Evolutionary conservation across 2,329 filamentous ascomycete species (phyloP), one percentile per base, ranked within the genome.

Genomic region (Alternaria novae-zelandiae): DNA sequence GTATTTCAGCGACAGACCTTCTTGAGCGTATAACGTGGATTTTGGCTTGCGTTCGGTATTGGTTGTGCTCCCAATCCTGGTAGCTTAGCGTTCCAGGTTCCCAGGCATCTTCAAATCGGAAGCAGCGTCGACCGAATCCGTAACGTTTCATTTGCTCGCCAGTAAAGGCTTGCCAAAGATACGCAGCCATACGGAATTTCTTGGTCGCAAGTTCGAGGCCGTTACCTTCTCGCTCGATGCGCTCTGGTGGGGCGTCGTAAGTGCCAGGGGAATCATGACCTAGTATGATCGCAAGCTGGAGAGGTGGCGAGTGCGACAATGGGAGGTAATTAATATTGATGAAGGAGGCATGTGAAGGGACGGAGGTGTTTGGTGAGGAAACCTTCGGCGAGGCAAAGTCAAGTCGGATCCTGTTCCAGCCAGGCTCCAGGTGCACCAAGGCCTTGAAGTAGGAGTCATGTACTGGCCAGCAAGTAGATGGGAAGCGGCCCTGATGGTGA

Each of bases 91-190:
- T 92, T 8, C 94, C 94, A 3, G 89, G 88, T 64, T 92, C 92
- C 96, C 96, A 98, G 77, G 97, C 92, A 79, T 99, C 96, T 72
- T 98, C 96, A 66, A 97, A 94, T 46, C 94, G 87, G 79, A 97
- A 98, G 57, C 88, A 90, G 61, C 95, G 89, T 62, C 95, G 88
- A 10, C 94, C 94, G 70, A 98, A 88, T 64, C 91, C 92, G 77
- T 97, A 92, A 66, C 93, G 90, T 78, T 89, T 91, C 95, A 98
- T 98, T 78, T 98, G 94, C 79, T 99, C 96, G 7, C 93, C 93
- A 0, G 95, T 98, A 74, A 97, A 98, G 8, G 94, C 93, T 78
- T 99, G 96, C 94, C 96, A 98, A 13, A 98, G 85, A 77, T 98
- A 97, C 23, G 93, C 95, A 17, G 94, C 91, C 91, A 97, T 97